Evolutionary conservation across 164 flowering plant genomes (phyloP).

Genomic region (Tetracentron sinense): DNA sequence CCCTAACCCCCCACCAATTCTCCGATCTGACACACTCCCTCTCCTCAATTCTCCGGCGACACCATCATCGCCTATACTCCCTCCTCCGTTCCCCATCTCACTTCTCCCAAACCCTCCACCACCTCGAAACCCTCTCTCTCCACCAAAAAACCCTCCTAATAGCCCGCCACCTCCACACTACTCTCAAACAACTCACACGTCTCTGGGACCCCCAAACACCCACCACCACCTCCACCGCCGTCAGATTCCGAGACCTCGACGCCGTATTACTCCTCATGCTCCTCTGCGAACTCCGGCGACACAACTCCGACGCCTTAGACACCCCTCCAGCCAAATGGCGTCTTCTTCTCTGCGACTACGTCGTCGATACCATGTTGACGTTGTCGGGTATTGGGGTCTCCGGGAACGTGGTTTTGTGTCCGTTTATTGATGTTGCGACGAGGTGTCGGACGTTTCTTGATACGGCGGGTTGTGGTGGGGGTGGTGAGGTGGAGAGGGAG

Average conservation of each 20-base stretch:
- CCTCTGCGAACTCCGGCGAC: constrained; percentile 64
- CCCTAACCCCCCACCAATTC: constrained; percentile 48
- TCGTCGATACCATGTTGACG: constrained; percentile 24
- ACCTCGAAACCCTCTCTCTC: constrained; percentile 72
- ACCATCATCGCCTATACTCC: constrained; percentile 50
- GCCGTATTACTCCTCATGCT: constrained; percentile 62
- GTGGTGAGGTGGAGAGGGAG: constrained; percentile 22
- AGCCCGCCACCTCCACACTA: constrained; percentile 57
- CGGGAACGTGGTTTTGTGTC: constrained; percentile 26
- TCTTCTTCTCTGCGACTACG: constrained; percentile 17
- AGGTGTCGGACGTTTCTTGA: constrained; percentile 52
- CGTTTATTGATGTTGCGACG: constrained; percentile 39
- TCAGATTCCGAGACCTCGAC: constrained; percentile 51
- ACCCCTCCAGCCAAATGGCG: constrained; percentile 42
- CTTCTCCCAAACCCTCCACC: constrained; percentile 59
- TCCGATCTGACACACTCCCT: constrained; percentile 41
- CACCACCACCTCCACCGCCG: constrained; percentile 15
- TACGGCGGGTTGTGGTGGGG: constrained; percentile 17
- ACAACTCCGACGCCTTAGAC: constrained; percentile 34
- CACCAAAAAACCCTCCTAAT: constrained; percentile 58
- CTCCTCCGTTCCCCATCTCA: constrained; percentile 58
- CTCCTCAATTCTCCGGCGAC: constrained; percentile 41
- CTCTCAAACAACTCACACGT: constrained; percentile 46
- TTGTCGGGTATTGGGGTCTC: constrained; percentile 33
- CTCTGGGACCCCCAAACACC: constrained; percentile 20